Evolutionary conservation across 768 basidiomycete genomes (phyloP), one percentile per base, ranked within the genome.

Genomic region (Amyloporia xantha): DNA sequence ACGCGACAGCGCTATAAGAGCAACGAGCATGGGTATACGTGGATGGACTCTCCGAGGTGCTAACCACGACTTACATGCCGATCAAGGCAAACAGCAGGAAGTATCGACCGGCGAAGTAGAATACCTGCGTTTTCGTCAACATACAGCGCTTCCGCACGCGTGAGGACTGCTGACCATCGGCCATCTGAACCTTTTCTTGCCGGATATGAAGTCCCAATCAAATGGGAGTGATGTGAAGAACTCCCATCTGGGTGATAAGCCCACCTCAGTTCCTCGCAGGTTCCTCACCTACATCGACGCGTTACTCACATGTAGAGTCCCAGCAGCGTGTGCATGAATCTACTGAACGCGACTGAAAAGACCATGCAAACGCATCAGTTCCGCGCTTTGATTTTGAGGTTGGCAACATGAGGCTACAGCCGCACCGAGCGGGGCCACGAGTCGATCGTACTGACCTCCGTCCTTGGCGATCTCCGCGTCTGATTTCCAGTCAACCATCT

Each of bases 31-130:
- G n/a, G n/a, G n/a, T n/a, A n/a, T n/a, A n/a, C n/a, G n/a, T n/a
- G n/a, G n/a, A n/a, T n/a, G n/a, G n/a, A n/a, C n/a, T n/a, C n/a
- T n/a, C n/a, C n/a, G n/a, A n/a, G n/a, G n/a, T n/a, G n/a, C n/a
- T n/a, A 17, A 21, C 6, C 19, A 17, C 9, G 4, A 59, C 71
- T 50, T 53, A 74, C 75, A 76, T 71, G 52, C 74, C 74, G 17
- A 76, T 64, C 59, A 76, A 61, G 12, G 75, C 69, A 43, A 70
- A 68, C 15, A 76, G 58, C 44, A 76, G 51, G 26, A 68, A 51
- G 57, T 76, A 76, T 50, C 74, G 67, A 9, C 70, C 70, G 7
- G 69, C 53, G 52, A 76, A 76, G 57, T 76, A 76, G 56, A 73
- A 75, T 13, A 66, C 54, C 56, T 58, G 41, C 71, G 72, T 36